Base-by-base conservation (phyloP, 2,329 filamentous ascomycete genomes). In the Nemania sp. region DNA sequence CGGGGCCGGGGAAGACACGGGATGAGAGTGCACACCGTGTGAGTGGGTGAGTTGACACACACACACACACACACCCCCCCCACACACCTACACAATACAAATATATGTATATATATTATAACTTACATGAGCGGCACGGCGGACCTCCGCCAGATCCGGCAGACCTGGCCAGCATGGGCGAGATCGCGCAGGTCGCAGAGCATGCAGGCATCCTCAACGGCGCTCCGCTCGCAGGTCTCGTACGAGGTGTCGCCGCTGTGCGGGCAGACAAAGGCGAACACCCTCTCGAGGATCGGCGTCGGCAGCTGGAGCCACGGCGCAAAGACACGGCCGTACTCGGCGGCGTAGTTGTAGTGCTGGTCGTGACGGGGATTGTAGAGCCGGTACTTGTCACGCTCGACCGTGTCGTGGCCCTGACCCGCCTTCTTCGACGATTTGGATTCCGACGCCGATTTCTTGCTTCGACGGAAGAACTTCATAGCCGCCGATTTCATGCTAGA, bases 181-280 rank as follows among this genome's bases (percentile, higher is more conserved):
- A 97, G 81, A 72, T 97, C 91, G 62, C 92, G 86, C 77, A 94
- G 81, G 74, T 96, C 91, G 75, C 93, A 97, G 62, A 96, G 85
- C 89, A 94, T 93, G 75, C 93, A 97, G 52, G 85, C 86, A 74
- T 91, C 86, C 62, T 88, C 87, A 44, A 84, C 81, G 61, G 88
- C 84, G 55, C 88, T 90, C 65, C 89, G 82, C 75, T 97, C 93
- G 66, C 89, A 93, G 36, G 86, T 86, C 61, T 90, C 86, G 71
- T 94, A 95, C 55, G 80, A 86, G 68, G 86, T 79, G 72, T 97
- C 92, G 49, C 76, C 75, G 30, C 85, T 77, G 72, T 97, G 93
- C 6, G 92, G 92, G 65, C 92, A 97, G 52, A 97, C 86, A 62
- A 85, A 85, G 64, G 80, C 74, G 70, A 97, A 93, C 68, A 97